A percentile compares a stretch with the other conserved stretches of the same genome.
phyloP scores from a whole-genome alignment of 2,329 filamentous ascomycete genomes.

The Tolypocladium paradoxum region DNA sequence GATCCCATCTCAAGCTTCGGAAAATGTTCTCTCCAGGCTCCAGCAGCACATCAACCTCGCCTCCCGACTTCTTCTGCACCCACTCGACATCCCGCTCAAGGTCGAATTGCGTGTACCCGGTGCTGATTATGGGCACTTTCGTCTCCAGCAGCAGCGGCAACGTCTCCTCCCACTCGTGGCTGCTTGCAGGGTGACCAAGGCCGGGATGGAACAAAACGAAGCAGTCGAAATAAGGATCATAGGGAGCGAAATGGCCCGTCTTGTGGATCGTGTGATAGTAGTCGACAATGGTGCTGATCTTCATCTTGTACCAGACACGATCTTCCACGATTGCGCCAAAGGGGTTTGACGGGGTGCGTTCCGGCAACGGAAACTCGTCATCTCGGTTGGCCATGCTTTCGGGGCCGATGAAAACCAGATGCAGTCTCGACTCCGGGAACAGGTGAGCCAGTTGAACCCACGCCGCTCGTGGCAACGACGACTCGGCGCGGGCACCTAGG shows the following conservation, averaged over 20 bases:
- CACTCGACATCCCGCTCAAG: constrained; percentile 88
- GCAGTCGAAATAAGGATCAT: constrained; percentile 96
- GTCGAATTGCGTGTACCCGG: constrained; percentile 91
- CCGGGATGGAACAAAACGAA: constrained; percentile 97
- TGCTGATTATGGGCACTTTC: constrained; percentile 88
- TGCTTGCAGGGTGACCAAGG: constrained; percentile 83
- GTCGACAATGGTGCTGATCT: constrained; percentile 95
- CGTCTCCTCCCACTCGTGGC: constrained; percentile 89
- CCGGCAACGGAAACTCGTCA: constrained; percentile 80
- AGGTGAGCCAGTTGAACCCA: constrained; percentile 93
- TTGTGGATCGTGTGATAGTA: constrained; percentile 97
- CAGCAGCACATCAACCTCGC: constrained; percentile 86
- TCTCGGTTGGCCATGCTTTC: constrained; percentile 95
- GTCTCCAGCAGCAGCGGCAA: constrained; percentile 85
- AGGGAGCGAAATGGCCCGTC: constrained; percentile 81
- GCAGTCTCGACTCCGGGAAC: constrained; percentile 84
- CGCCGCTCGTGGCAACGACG: constrained; percentile 82
- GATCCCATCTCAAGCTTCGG: constrained; percentile 87
- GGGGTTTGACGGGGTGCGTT: constrained; percentile 74
- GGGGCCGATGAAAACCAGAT: constrained; percentile 88
- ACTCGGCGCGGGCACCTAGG: constrained; percentile 91
- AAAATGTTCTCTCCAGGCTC: constrained; percentile 92
- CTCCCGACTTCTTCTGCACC: constrained; percentile 73
- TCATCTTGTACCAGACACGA: constrained; percentile 76
- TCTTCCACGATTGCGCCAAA: constrained; percentile 94